These are phyloP conservation scores for Ambrosia hybrid DNA, from an alignment of 140 eudicot species.

Conservation along the genomic window DNA sequence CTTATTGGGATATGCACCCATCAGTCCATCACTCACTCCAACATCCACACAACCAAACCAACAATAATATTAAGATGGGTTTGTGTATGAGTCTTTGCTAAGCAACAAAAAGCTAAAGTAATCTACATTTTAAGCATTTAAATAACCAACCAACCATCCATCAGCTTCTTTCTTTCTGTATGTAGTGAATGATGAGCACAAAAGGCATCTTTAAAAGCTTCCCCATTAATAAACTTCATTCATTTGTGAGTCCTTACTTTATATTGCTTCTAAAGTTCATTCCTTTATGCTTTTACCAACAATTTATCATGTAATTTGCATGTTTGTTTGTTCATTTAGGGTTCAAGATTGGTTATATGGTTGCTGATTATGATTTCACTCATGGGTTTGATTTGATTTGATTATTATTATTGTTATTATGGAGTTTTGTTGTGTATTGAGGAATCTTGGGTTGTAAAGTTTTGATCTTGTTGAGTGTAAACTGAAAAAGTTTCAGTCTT, in stretches of 20 bases:
- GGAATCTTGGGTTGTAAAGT: conserved; percentile 24
- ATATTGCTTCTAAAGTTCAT: background rate
- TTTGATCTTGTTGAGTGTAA: background rate
- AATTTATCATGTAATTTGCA: conserved; percentile 11
- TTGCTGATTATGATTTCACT: background rate
- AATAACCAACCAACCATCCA: background rate
- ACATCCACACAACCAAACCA: too few species aligned
- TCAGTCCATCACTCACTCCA: too few species aligned
- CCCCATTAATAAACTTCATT: conserved; percentile 27
- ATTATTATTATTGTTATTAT: conserved; percentile 8
- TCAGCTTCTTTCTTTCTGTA: background rate
- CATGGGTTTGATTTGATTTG: conserved; percentile 19
- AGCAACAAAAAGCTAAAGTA: conserved; percentile 34
- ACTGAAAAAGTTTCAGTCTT: background rate
- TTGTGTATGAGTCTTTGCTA: conserved; percentile 22
- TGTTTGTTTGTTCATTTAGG: conserved; percentile 18
- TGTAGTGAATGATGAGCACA: conserved; percentile 33
- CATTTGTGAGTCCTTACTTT: conserved; percentile 6
- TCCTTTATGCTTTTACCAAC: background rate
- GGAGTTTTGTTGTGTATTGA: background rate
- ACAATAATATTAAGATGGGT: conserved; percentile 9
- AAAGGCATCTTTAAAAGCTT: conserved; percentile 12
- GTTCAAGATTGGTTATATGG: conserved; percentile 1
- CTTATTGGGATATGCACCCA: too few species aligned
- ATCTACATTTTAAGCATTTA: background rate